A percentile compares a stretch with the other conserved stretches of the same genome.
Evolutionary conservation across 2,329 filamentous ascomycete genomes (phyloP).

Genomic region (Scedosporium dehoogii): DNA sequence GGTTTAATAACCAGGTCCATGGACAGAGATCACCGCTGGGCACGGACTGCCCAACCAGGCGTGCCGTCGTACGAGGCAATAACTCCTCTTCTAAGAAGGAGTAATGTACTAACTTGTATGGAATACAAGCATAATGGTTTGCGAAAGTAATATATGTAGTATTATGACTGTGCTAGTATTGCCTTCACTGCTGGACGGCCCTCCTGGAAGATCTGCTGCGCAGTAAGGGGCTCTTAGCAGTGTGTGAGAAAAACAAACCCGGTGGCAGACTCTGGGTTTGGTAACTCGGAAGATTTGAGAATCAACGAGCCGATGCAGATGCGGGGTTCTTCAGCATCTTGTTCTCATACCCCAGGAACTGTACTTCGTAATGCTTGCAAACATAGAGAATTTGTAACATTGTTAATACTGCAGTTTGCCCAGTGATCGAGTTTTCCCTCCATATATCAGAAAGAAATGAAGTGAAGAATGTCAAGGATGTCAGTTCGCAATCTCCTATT

Average conservation of each 20-base stretch:
- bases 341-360: neutral
- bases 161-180: too few relatives aligned
- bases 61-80: neutral
- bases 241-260: neutral
- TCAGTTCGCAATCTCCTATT: neutral
- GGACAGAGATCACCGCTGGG: neutral
- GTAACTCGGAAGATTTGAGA: neutral
- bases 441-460: neutral
- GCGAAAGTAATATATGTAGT: too few relatives aligned
- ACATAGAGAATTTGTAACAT: neutral
- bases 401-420: neutral
- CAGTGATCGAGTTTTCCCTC: neutral
- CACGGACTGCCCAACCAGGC: neutral
- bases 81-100: neutral
- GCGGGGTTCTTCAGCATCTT: neutral
- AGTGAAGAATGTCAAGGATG: neutral
- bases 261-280: neutral
- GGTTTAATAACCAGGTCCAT: neutral
- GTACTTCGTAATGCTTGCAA: neutral
- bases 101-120: neutral
- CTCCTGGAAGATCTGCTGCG: neutral
- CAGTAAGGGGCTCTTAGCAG: neutral
- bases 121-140: neutral
- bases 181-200: neutral
- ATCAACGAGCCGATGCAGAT: neutral